phyloP scores from a whole-genome alignment of 2,329 filamentous ascomycete genomes.

The Orbilia brochopaga region DNA sequence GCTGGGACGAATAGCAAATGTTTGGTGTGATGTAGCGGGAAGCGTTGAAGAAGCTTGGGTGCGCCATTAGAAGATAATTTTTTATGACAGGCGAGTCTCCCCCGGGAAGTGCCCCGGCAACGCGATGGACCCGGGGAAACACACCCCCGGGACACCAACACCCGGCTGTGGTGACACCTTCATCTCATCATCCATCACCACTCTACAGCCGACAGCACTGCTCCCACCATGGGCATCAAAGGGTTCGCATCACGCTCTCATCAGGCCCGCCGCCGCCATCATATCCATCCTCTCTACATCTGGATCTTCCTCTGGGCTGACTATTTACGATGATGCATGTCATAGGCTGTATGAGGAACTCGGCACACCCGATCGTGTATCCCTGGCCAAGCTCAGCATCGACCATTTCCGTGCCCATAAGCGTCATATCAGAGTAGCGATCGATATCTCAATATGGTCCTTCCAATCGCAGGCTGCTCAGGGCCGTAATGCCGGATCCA shows the following conservation, averaged over 20 bases:
- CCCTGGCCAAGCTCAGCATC: conserved; percentile 80
- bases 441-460: conserved; percentile 97
- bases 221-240: conserved; percentile 35
- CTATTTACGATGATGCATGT: background rate
- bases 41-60: too few species aligned
- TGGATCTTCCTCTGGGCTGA: background rate
- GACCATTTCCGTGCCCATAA: conserved; percentile 74
- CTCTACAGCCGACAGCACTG: background rate
- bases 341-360: conserved; percentile 87
- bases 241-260: conserved; percentile 15
- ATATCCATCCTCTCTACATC: background rate
- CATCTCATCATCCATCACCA: background rate
- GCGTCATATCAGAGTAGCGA: conserved; percentile 80
- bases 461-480: conserved; percentile 74
- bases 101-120: too few species aligned
- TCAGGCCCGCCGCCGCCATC: background rate
- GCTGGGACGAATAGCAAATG: too few species aligned
- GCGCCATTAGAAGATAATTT: too few species aligned
- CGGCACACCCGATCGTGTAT: conserved; percentile 76
- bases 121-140: too few species aligned
- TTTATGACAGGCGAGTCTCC: too few species aligned
- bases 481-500: conserved; percentile 31
- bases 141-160: too few species aligned
- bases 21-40: too few species aligned
- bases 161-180: too few species aligned